Conservation (phyloP, 139 green algal genomes). For the Raphidocelis subcapitata region DNA sequence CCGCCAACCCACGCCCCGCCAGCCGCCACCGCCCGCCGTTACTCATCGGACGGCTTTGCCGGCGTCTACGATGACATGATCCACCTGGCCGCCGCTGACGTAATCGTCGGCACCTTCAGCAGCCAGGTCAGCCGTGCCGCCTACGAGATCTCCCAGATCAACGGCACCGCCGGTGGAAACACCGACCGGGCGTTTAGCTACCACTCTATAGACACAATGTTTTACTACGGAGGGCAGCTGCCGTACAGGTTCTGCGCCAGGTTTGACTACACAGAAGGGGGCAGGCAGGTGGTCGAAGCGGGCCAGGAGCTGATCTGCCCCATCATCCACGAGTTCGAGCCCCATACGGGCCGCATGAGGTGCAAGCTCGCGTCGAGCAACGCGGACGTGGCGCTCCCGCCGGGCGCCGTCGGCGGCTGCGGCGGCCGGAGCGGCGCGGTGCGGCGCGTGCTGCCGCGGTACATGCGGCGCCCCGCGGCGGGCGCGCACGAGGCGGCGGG, state of each 20-base stretch:
- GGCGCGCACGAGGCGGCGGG: too few relatives aligned
- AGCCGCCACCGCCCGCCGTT: neutral
- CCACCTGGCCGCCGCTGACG: conserved; percentile 10
- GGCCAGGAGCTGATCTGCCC: conserved; percentile 1
- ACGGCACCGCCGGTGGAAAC: neutral
- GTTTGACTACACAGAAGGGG: neutral
- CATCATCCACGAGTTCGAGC: neutral
- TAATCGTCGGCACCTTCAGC: conserved; percentile 22
- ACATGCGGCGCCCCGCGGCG: conserved; percentile 5
- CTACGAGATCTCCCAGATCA: conserved; percentile 17
- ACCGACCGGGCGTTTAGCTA: conserved; percentile 13
- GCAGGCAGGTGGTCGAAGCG: neutral
- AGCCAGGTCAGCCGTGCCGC: conserved; percentile 18
- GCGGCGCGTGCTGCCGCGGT: neutral
- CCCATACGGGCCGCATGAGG: neutral
- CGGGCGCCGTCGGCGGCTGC: neutral
- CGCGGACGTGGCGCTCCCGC: neutral
- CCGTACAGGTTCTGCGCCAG: neutral
- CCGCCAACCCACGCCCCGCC: too few relatives aligned
- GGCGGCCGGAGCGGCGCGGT: neutral
- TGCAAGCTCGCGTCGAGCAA: neutral
- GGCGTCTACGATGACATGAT: conserved; percentile 28
- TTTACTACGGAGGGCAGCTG: conserved; percentile 10
- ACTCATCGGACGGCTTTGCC: neutral
- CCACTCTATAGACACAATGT: conserved; percentile 16